Base-by-base conservation (phyloP, 2,329 filamentous ascomycete genomes). In the Ceratocystis smalleyi region DNA sequence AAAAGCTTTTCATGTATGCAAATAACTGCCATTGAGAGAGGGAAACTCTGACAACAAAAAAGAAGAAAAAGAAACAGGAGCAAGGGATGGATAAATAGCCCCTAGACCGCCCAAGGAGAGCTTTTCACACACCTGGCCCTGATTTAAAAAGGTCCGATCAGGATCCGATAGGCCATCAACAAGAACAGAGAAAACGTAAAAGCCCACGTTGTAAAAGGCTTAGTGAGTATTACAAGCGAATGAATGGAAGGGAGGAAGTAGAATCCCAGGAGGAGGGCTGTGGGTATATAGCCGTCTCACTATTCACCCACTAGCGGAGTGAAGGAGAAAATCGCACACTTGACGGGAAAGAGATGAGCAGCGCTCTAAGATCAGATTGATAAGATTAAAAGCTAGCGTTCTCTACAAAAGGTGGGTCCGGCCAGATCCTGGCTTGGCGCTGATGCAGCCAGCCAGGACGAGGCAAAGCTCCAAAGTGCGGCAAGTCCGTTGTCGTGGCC, bases 341-440 rank as follows among this genome's bases (percentile, higher is more conserved):
- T 10, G 54, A 65, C 65, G 68, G 51, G 57, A 63, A 55, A 22
- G 54, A 61, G 63, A 40, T 49, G 22, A 49, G 43, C 43, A 47
- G 22, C 59, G 59, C 12, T 35, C 2, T 35, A 55, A 72, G 72
- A 75, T 76, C 71, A 70, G 76, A 77, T 77, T 77, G 76, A 77
- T 77, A 76, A 77, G 76, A 77, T 77, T 73, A 65, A 49, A 30
- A 47, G 10, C 27, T 57, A 22, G 59, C 49, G 40, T 43, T 40
- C 40, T 22, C 60, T 40, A 7, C 3, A 6, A 32, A 30, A 62
- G 4, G 22, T 57, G 54, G 54, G 54, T 1, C 54, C 12, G 7
- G 24, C 2, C 47, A 12, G 35, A 40, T 51, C n/a, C 45, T 51
- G 22, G 7, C 47, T 51, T 51, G n/a, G 47, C 47, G 47, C 35